Evolutionary conservation across 129 eudicot genomes (phyloP).

Genomic region (Tanacetum coccineum): DNA sequence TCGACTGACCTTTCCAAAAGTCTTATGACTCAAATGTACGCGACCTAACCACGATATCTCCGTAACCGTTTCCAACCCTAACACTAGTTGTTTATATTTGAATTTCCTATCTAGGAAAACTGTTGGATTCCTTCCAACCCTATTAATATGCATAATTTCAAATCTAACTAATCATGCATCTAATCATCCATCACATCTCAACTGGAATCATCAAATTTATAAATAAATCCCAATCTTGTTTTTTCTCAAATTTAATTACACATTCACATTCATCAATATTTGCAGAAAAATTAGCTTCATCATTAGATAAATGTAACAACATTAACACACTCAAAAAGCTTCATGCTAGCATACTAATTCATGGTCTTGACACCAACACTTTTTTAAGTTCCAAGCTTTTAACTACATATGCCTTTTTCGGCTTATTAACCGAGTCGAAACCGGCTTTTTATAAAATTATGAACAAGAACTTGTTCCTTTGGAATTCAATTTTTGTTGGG

Average conservation of each 20-base stretch:
- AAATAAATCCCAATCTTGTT: constrained; percentile 12
- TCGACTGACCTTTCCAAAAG: too few species aligned
- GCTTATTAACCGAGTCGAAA: constrained; percentile 43
- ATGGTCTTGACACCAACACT: constrained; percentile 37
- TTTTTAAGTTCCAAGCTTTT: constrained; percentile 49
- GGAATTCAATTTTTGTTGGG: constrained; percentile 54
- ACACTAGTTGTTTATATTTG: too few species aligned
- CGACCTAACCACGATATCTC: too few species aligned
- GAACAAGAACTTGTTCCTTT: constrained; percentile 24
- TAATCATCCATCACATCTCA: constrained; percentile 31
- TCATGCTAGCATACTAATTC: constrained; percentile 45
- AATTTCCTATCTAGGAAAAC: too few species aligned
- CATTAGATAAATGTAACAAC: constrained; percentile 38
- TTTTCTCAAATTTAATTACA: constrained; percentile 21
- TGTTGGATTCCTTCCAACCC: too few species aligned
- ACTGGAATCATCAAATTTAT: constrained; percentile 9
- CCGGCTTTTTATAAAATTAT: constrained; percentile 35
- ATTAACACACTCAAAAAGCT: constrained; percentile 38
- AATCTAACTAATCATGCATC: too few species aligned
- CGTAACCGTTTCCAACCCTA: too few species aligned
- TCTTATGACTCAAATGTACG: too few species aligned
- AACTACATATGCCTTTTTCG: constrained; percentile 36
- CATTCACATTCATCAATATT: constrained; percentile 11
- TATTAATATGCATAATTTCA: too few species aligned
- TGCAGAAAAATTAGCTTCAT: constrained; percentile 30